phyloP scores from a whole-genome alignment of 768 basidiomycete genomes.

The Suillus occidentalis region DNA sequence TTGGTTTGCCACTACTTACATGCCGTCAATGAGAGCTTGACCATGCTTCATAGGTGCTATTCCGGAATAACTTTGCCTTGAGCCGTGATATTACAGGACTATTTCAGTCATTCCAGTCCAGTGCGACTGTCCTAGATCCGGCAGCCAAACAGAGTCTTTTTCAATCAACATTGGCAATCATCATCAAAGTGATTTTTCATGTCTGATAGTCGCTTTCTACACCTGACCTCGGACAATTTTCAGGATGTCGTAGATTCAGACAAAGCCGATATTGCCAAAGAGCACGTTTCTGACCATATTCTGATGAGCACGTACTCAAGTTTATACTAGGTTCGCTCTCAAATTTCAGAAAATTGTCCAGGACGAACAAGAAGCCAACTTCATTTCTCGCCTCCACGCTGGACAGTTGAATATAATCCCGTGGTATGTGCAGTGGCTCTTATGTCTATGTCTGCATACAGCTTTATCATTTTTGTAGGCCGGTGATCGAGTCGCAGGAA shows the following conservation, averaged over 20 bases:
- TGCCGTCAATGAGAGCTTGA: not conserved
- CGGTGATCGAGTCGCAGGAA: slow-evolving; percentile 60
- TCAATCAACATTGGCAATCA: slow-evolving; percentile 57
- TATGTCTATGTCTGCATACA: too few relatives aligned
- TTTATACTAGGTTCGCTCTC: slow-evolving; percentile 44
- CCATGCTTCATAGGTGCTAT: slow-evolving; percentile 46
- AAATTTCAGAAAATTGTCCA: slow-evolving; percentile 65
- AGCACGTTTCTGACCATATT: slow-evolving; percentile 37
- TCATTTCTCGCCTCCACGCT: slow-evolving; percentile 58
- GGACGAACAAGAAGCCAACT: slow-evolving; percentile 60
- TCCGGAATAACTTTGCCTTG: slow-evolving; percentile 66
- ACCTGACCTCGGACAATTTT: not conserved
- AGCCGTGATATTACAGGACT: slow-evolving; percentile 62
- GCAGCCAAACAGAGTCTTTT: slow-evolving; percentile 58
- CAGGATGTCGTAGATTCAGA: slow-evolving; percentile 68
- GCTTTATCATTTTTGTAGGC: slow-evolving; percentile 25
- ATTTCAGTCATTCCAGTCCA: slow-evolving; percentile 62
- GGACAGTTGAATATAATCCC: slow-evolving; percentile 59
- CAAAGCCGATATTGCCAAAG: slow-evolving; percentile 54
- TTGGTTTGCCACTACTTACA: slow-evolving; percentile 36
- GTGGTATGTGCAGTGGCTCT: slow-evolving; percentile 37
- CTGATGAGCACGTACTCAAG: not conserved
- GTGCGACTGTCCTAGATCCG: slow-evolving; percentile 59
- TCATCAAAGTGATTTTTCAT: slow-evolving; percentile 50
- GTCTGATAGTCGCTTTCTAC: not conserved